phyloP scores from a whole-genome alignment of 2,329 filamentous ascomycete genomes.

The Talaromyces sp. region DNA sequence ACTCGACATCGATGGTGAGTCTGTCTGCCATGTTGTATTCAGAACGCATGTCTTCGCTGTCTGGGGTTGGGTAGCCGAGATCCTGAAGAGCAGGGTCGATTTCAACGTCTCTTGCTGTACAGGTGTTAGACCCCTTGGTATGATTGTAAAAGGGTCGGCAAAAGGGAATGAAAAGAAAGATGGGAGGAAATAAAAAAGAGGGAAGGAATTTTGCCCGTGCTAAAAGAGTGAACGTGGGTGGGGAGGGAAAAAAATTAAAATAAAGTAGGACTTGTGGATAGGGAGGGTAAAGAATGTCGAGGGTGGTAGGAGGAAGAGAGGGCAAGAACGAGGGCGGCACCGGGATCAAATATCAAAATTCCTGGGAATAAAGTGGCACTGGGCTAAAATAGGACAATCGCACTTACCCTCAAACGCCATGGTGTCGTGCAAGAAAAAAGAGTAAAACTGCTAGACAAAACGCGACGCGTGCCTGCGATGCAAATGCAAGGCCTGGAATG shows the following conservation, averaged over 20 bases:
- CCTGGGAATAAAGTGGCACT: conserved; percentile 23
- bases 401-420: conserved; percentile 38
- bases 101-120: conserved; percentile 24
- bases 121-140: conserved; percentile 12
- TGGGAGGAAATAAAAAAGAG: conserved; percentile 4
- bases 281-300: conserved; percentile 23
- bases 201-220: conserved; percentile 10
- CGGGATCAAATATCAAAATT: conserved; percentile 39
- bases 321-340: conserved; percentile 26
- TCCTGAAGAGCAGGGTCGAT: conserved; percentile 22
- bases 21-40: conserved; percentile 34
- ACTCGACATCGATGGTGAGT: conserved; percentile 35
- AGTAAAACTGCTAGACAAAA: conserved; percentile 15
- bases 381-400: conserved; percentile 23
- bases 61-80: conserved; percentile 25
- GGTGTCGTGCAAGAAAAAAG: conserved; percentile 23
- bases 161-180: conserved; percentile 15
- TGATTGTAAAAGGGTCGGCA: conserved; percentile 14
- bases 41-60: conserved; percentile 34
- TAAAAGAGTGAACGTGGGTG: conserved; percentile 14
- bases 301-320: conserved; percentile 18
- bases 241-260: conserved; percentile 8
- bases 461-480: conserved; percentile 35
- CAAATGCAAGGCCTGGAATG: conserved; percentile 40
- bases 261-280: not conserved